Evolutionary conservation across 805 yeast genomes (phyloP).

Genomic region (Lipomyces oligophaga): DNA sequence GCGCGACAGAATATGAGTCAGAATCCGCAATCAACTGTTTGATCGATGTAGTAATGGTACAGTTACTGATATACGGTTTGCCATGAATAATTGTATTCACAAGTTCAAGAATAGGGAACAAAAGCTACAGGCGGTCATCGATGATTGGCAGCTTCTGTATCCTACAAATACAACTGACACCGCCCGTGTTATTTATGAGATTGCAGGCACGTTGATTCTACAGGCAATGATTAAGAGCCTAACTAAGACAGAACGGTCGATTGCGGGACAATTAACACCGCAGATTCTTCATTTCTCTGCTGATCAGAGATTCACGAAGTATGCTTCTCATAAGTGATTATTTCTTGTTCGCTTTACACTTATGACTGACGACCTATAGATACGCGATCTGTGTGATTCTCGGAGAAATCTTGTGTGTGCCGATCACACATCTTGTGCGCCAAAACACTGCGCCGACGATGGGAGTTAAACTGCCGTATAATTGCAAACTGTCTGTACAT

Average conservation of each 20-base stretch:
- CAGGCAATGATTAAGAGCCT: background rate
- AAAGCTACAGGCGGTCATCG: slow-evolving; percentile 3
- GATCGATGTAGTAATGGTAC: slow-evolving; percentile 17
- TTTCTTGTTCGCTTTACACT: background rate
- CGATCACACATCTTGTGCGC: slow-evolving; percentile 8
- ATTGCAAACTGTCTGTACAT: slow-evolving; percentile 19
- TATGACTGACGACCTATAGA: slow-evolving; percentile 1
- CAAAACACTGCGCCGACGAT: slow-evolving; percentile 3
- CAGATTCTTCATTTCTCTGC: slow-evolving; percentile 20
- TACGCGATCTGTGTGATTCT: slow-evolving; percentile 21
- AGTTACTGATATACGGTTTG: background rate
- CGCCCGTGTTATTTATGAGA: slow-evolving; percentile 9
- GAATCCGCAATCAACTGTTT: slow-evolving; percentile 22
- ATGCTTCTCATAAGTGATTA: background rate
- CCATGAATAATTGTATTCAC: background rate
- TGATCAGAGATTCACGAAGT: slow-evolving; percentile 23
- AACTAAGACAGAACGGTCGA: background rate
- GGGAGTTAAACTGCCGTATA: slow-evolving; percentile 14
- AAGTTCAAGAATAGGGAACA: background rate
- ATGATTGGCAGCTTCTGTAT: slow-evolving; percentile 24
- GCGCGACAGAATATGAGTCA: slow-evolving; percentile 5
- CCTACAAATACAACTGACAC: slow-evolving; percentile 17
- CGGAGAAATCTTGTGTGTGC: slow-evolving; percentile 25
- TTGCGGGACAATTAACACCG: slow-evolving; percentile 6
- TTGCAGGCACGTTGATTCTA: slow-evolving; percentile 4